Evolutionary conservation across 768 basidiomycete genomes (phyloP).

Genomic region (Mycena floridula): DNA sequence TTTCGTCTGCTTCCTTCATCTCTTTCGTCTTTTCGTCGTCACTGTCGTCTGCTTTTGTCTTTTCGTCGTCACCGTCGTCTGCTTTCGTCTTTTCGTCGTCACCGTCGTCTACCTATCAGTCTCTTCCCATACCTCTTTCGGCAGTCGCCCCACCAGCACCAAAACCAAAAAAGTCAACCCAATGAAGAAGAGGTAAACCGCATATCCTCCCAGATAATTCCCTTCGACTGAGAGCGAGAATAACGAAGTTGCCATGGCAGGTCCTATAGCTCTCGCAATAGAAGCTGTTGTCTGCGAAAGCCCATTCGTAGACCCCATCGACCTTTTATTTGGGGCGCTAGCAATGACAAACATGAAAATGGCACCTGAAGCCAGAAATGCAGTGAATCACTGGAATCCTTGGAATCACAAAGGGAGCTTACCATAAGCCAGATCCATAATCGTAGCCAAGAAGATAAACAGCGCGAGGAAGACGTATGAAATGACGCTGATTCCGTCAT

Average conservation of each 20-base stretch:
- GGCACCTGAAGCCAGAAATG: conserved; percentile 32
- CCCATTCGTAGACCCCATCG: conserved; percentile 55
- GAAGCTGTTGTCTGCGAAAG: conserved; percentile 46
- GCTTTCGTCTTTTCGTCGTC: too few species aligned
- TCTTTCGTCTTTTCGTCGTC: too few species aligned
- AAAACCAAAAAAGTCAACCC: conserved; percentile 28
- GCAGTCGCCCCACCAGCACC: conserved; percentile 30
- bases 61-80: too few species aligned
- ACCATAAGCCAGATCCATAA: conserved; percentile 34
- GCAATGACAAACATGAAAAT: conserved; percentile 48
- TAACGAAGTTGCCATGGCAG: conserved; percentile 43
- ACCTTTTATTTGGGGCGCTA: conserved; percentile 44
- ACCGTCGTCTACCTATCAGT: too few species aligned
- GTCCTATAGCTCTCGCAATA: conserved; percentile 47
- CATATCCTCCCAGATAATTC: conserved; percentile 43
- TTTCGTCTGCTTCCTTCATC: too few species aligned
- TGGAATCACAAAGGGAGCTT: too few species aligned
- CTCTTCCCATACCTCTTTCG: conserved; percentile 34
- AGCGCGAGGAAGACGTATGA: conserved; percentile 27
- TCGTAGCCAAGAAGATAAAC: conserved; percentile 15
- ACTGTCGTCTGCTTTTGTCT: too few species aligned
- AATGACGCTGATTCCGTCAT: conserved; percentile 16
- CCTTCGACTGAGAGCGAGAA: conserved; percentile 46
- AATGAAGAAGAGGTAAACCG: conserved; percentile 39
- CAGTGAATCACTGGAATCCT: background rate